phyloP scores from a whole-genome alignment of 2,329 filamentous ascomycete species.

The Waltergamsia citrina region DNA sequence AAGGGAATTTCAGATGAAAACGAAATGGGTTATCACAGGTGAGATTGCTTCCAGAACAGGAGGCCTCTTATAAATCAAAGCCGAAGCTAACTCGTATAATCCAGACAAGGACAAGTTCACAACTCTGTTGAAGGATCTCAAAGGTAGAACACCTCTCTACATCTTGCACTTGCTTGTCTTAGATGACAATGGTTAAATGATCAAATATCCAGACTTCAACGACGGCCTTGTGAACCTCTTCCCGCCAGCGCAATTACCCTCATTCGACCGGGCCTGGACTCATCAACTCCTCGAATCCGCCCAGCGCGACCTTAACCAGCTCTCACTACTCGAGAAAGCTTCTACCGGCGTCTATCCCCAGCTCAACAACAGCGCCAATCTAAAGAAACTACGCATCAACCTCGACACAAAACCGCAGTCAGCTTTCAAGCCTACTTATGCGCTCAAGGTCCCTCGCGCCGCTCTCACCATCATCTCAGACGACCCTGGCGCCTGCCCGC shows the following conservation, averaged over 20 bases:
- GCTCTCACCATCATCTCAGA: conserved; percentile 15
- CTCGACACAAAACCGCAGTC: conserved; percentile 29
- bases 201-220: conserved; percentile 26
- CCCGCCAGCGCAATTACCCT: conserved; percentile 28
- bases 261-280: conserved; percentile 34
- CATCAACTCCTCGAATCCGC: conserved; percentile 35
- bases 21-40: conserved; percentile 34
- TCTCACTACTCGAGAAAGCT: conserved; percentile 30
- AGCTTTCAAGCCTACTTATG: conserved; percentile 30
- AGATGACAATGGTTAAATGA: not conserved
- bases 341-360: conserved; percentile 30
- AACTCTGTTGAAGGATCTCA: conserved; percentile 26
- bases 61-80: too few relatives aligned
- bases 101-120: conserved; percentile 35
- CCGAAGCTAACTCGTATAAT: not conserved
- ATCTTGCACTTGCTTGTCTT: not conserved
- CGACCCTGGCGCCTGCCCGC: not conserved
- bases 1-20: conserved; percentile 22
- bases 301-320: conserved; percentile 27
- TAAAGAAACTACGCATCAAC: conserved; percentile 37
- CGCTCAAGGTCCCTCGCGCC: conserved; percentile 25
- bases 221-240: conserved; percentile 37
- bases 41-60: too few relatives aligned
- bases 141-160: conserved; percentile 16
- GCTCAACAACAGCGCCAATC: conserved; percentile 29